Evolutionary conservation across 805 yeast species (phyloP).

Genomic region (Metschnikowia drakensbergensis): DNA sequence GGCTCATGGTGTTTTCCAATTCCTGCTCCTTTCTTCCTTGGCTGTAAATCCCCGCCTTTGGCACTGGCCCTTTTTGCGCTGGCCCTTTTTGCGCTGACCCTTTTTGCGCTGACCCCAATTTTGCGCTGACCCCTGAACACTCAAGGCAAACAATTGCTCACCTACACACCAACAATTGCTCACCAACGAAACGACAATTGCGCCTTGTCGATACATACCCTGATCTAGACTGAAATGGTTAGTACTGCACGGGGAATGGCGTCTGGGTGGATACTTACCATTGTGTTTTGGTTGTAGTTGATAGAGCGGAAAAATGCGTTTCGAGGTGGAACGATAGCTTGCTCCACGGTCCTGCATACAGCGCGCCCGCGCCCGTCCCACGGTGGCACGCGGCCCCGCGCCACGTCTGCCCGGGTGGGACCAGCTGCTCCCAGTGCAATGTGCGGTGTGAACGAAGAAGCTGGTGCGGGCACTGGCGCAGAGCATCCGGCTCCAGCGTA

Average conservation of each 20-base stretch:
- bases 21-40: no score
- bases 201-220: slow-evolving; percentile 18
- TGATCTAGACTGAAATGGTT: slow-evolving; percentile 22
- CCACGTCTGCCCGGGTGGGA: no score
- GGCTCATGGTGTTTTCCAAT: no score
- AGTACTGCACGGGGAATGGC: slow-evolving; percentile 3
- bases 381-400: no score
- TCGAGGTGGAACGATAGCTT: not conserved
- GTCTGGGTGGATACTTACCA: slow-evolving; percentile 10
- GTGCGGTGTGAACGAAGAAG: no score
- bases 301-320: slow-evolving; percentile 3
- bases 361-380: not conserved
- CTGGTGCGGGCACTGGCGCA: no score
- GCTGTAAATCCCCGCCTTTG: no score
- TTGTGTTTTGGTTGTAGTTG: slow-evolving; percentile 5
- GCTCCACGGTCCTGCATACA: not conserved
- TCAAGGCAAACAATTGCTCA: not conserved
- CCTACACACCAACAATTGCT: no score
- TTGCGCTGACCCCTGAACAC: not conserved
- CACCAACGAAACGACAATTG: not conserved
- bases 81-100: no score
- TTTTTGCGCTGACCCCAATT: not conserved
- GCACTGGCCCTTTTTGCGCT: no score
- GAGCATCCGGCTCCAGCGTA: no score
- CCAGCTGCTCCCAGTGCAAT: no score